Conservation (phyloP, 768 basidiomycete genomes). For the Russula compacta region DNA sequence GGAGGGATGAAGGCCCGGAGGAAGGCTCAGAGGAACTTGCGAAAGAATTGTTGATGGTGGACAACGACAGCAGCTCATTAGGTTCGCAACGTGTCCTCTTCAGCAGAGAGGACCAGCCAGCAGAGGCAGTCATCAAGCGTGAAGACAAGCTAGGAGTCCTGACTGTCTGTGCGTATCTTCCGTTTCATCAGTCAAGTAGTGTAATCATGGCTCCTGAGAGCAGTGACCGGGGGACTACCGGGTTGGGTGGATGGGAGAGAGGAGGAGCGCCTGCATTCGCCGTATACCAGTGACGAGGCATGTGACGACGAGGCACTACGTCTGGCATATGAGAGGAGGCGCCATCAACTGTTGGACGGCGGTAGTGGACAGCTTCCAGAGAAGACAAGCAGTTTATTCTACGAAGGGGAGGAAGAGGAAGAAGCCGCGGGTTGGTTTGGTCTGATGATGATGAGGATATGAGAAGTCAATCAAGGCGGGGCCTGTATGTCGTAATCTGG, state of each 20-base stretch:
- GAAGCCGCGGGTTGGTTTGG: constrained; percentile 15
- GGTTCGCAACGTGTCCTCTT: constrained; percentile 24
- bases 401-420: constrained; percentile 13
- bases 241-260: not conserved
- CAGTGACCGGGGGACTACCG: constrained; percentile 16
- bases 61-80: constrained; percentile 20
- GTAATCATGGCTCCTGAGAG: constrained; percentile 3
- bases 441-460: constrained; percentile 2
- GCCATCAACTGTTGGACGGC: not conserved
- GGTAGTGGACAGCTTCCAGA: not conserved
- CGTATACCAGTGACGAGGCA: constrained; percentile 16
- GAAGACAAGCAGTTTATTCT: constrained; percentile 20
- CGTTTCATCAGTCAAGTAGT: not conserved
- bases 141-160: constrained; percentile 47
- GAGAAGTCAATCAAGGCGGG: not conserved
- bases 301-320: constrained; percentile 20
- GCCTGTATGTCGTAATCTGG: constrained; percentile 11
- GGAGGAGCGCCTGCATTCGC: constrained; percentile 15
- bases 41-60: constrained; percentile 17
- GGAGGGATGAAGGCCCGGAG: constrained; percentile 26
- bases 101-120: constrained; percentile 28
- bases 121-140: constrained; percentile 30
- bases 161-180: constrained; percentile 30
- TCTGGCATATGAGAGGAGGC: constrained; percentile 11
- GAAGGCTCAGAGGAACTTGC: constrained; percentile 20